Evolutionary conservation across 1,139 yeast species (phyloP).

Genomic region (Kluyveromyces marxianus): DNA sequence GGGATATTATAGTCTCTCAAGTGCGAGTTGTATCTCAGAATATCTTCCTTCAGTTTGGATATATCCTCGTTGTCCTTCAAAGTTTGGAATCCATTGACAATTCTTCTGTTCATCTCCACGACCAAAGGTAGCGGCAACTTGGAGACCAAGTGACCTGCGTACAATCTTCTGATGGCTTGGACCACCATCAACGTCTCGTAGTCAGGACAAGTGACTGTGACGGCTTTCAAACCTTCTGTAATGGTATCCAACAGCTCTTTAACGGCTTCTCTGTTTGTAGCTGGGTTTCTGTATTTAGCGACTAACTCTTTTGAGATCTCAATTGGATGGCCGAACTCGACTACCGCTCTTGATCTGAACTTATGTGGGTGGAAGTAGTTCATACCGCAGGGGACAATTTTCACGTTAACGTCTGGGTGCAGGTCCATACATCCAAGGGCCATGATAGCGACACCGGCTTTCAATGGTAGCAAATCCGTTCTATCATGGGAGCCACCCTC

Average conservation of each 20-base stretch:
- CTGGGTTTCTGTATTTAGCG: constrained; percentile 53
- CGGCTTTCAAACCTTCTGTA: constrained; percentile 73
- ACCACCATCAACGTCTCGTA: constrained; percentile 87
- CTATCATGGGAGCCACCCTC: constrained; percentile 98
- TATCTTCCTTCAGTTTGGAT: constrained; percentile 49
- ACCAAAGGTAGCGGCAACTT: constrained; percentile 73
- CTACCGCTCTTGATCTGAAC: constrained; percentile 88
- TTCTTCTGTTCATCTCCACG: constrained; percentile 82
- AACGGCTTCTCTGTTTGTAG: constrained; percentile 66
- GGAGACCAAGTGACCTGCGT: constrained; percentile 64
- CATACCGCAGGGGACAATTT: constrained; percentile 94
- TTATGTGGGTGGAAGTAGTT: constrained; percentile 94
- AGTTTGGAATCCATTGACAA: constrained; percentile 70
- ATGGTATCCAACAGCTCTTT: constrained; percentile 61
- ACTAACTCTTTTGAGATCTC: constrained; percentile 60
- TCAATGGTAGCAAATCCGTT: constrained; percentile 80
- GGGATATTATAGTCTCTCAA: constrained; percentile 67
- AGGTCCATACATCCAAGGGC: constrained; percentile 85
- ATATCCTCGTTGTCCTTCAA: constrained; percentile 68
- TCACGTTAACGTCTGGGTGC: constrained; percentile 63
- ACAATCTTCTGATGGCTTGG: constrained; percentile 88
- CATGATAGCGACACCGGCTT: constrained; percentile 98
- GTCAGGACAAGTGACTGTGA: constrained; percentile 87
- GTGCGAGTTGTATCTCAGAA: constrained; percentile 59
- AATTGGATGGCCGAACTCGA: constrained; percentile 90